Evolutionary conservation across 805 yeast genomes (phyloP), one percentile per base, ranked within the genome.

Genomic region (Candida ipomoeae): DNA sequence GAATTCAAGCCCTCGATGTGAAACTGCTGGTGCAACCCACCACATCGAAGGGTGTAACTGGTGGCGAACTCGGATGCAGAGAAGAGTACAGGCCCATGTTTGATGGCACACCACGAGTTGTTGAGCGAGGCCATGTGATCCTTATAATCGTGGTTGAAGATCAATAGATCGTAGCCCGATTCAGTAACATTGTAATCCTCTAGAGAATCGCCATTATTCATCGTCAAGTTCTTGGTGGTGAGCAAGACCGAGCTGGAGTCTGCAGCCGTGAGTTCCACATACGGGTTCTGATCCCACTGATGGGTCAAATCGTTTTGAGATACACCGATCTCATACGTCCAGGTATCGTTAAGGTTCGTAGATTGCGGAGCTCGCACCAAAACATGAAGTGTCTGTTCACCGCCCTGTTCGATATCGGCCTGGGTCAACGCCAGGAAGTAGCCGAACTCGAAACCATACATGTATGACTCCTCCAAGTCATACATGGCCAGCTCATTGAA

Each of bases 61-160:
- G 69, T 60, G 6, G 63, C 59, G 45, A 70, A 62, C 6, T 65
- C 49, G 15, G 45, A 10, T 14, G 63, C 50, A 2, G 57, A 47
- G 18, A 64, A 38, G 20, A 71, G 59, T 5, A 68, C 71, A 15
- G 80, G 82, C 3, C 84, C 86, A 45, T 74, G 74, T 44, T 75
- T 66, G 6, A 88, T 68, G 0, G 96, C 96, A 66, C 94, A 86
- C 78, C 87, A 80, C 44, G 92, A 84, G 53, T 69, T 68, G 44
- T 76, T 73, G 45, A 85, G 61, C 2, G 64, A 65, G 1, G 54
- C 54, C 46, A 78, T 71, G 49, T 69, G 61, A 48, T 68, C 60
- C 7, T 62, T 57, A 35, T 71, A 67, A 2, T 68, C 72, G 42
- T 70, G 60, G 1, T 79, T 68, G 55, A 79, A 84, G 2, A 86